A percentile compares a stretch with the other conserved stretches of the same genome.
These are phyloP conservation scores for Zea luxurians DNA, from an alignment of 176 grass and related monocot genomes.

Conservation along the genomic window DNA sequence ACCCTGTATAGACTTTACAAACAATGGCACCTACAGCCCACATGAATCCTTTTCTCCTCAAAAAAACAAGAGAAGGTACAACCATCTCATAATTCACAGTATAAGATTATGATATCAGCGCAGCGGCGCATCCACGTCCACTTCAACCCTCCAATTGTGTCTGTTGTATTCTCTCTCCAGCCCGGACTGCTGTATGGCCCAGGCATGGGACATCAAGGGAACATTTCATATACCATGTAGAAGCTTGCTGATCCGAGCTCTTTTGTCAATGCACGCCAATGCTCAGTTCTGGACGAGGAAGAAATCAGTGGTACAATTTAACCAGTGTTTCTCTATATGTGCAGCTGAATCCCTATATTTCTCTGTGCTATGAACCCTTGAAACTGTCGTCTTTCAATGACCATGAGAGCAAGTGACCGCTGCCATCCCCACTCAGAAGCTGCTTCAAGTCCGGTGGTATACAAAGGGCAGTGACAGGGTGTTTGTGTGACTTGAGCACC, in stretches of 20 bases:
- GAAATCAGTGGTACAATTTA: slow-evolving; percentile 37
- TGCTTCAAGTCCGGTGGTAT: slow-evolving; percentile 89
- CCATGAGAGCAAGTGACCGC: slow-evolving; percentile 81
- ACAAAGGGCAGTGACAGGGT: slow-evolving; percentile 95
- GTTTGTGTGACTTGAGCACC: slow-evolving; percentile 88
- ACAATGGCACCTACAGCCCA: slow-evolving; percentile 43
- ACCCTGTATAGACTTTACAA: slow-evolving; percentile 88
- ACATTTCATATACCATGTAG: slow-evolving; percentile 29
- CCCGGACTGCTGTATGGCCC: neutral
- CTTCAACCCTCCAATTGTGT: slow-evolving; percentile 33
- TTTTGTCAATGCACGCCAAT: slow-evolving; percentile 26
- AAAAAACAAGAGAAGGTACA: slow-evolving; percentile 57
- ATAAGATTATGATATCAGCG: slow-evolving; percentile 47
- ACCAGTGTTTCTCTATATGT: slow-evolving; percentile 36
- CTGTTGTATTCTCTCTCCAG: slow-evolving; percentile 17
- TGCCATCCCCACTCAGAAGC: slow-evolving; percentile 79
- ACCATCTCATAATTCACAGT: slow-evolving; percentile 49
- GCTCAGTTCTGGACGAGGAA: slow-evolving; percentile 37
- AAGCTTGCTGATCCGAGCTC: slow-evolving; percentile 26
- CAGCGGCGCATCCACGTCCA: slow-evolving; percentile 28
- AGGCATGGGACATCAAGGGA: slow-evolving; percentile 12
- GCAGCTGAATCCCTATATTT: slow-evolving; percentile 31
- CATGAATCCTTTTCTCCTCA: slow-evolving; percentile 51
- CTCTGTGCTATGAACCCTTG: slow-evolving; percentile 61
- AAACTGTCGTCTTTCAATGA: slow-evolving; percentile 86